Evolutionary conservation across 163 green algal genomes (phyloP), one percentile per base, ranked within the genome.

Genomic region (Coccomyxa subellipsoidea): DNA sequence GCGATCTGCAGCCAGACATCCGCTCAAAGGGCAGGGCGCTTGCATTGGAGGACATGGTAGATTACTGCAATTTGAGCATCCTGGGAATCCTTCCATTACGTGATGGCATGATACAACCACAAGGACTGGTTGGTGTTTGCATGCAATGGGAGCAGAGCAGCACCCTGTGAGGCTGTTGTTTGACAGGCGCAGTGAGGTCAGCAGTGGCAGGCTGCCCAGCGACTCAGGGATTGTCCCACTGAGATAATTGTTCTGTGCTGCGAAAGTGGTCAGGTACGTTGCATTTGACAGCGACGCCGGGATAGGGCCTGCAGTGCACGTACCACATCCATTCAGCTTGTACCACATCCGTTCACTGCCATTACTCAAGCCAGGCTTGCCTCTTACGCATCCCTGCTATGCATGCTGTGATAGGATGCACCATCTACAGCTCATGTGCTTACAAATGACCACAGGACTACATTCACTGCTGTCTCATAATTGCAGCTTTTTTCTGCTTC

Each of bases 131-230:
- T 12, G 66, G 27, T n/a, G 66, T 75, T 15, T 36, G 18, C 15
- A 75, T 15, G 12, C 18, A 15, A 75, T 75, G 23, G 21, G 29
- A 73, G 27, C 29, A 23, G 66, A 73, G 23, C 12, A n/a, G 23
- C 18, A 77, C 70, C 70, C 70, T 38, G 32, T 77, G 32, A 77
- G 70, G 32, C 32, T 77, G 70, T 77, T 77, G 70, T 40, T 77
- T n/a, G 31, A 77, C 31, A 40, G 12, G 27, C 34, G 70, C 10
- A 77, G 15, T 18, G 66, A 73, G 10, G 27, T 2, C 32, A 77
- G 12, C n/a, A 25, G n/a, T 25, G 31, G 31, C 4, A 77, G 70
- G 27, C 27, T n/a, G 18, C 27, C 70, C 12, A 77, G 18, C 18
- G 31, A 18, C 2, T 31, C 21, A 27, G 70, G 70, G 31, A 77